Evolutionary conservation across 164 flowering plant genomes (phyloP).

Genomic region (Kalanchoe fedtschenkoi): DNA sequence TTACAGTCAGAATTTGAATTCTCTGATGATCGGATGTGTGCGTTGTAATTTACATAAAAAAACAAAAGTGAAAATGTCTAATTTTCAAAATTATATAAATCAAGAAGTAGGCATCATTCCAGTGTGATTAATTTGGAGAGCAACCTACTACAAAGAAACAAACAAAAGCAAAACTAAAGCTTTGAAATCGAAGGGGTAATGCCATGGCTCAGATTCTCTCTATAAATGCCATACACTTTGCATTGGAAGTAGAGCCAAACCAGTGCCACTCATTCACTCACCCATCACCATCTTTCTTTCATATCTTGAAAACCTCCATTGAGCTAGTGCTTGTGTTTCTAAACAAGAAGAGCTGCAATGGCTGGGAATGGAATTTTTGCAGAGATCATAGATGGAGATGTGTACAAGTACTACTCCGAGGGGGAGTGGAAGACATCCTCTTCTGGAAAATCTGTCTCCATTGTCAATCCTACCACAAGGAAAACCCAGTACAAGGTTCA

Average conservation of each 20-base stretch:
- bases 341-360: constrained; percentile 36
- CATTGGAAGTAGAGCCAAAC: neutral
- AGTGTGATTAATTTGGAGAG: no score
- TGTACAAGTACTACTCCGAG: constrained; percentile 78
- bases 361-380: constrained; percentile 68
- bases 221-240: neutral
- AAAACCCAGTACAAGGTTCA: constrained; percentile 91
- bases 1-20: no score
- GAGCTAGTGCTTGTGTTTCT: neutral
- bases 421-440: constrained; percentile 85
- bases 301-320: neutral
- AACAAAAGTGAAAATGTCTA: no score
- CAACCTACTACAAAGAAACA: neutral
- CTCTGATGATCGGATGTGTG: no score
- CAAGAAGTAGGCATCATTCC: no score
- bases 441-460: constrained; percentile 76
- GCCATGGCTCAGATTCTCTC: constrained; percentile 8
- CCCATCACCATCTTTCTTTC: neutral
- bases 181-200: constrained; percentile 4
- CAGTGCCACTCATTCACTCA: constrained; percentile 6
- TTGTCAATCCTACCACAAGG: constrained; percentile 83
- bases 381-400: constrained; percentile 81
- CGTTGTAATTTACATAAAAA: no score
- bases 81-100: no score
- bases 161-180: neutral